A percentile compares a stretch with the other conserved stretches of the same genome.
These are phyloP conservation scores for Phytopythium sindhum DNA, from an alignment of 352 stramenopile genomes.

Conservation along the genomic window DNA sequence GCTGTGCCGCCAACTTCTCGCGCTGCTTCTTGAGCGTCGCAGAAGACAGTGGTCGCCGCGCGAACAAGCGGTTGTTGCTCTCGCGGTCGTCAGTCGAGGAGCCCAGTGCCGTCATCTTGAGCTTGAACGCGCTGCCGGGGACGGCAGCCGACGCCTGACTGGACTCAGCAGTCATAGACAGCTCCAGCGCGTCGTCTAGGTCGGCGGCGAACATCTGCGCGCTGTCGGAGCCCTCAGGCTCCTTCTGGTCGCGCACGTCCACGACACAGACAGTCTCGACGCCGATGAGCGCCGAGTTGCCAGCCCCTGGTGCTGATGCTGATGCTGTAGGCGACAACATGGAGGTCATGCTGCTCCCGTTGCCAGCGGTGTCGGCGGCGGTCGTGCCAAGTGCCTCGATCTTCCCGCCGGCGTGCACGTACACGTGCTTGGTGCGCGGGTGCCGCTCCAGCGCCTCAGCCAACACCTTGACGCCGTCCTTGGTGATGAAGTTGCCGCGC, in stretches of 20 bases:
- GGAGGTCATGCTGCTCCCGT: constrained; percentile 5
- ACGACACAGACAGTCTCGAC: constrained; percentile 95
- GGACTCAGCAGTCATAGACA: not conserved
- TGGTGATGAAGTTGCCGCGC: constrained; percentile 87
- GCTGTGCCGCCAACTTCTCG: constrained; percentile 54
- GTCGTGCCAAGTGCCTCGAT: constrained; percentile 92
- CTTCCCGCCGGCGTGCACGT: constrained; percentile 94
- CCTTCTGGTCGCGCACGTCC: constrained; percentile 88
- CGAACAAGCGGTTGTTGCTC: constrained; percentile 61
- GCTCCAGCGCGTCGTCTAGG: constrained; percentile 11
- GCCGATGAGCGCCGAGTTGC: constrained; percentile 54
- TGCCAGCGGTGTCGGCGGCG: constrained; percentile 11
- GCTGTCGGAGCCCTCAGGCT: constrained; percentile 9
- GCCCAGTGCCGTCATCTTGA: constrained; percentile 45
- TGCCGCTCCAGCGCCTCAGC: constrained; percentile 93
- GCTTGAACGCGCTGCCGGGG: constrained; percentile 42
- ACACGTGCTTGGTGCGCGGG: constrained; percentile 92
- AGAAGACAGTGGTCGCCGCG: constrained; percentile 48
- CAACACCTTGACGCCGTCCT: constrained; percentile 91
- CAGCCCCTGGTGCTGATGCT: constrained; percentile 27
- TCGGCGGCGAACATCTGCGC: constrained; percentile 2
- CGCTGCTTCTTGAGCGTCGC: constrained; percentile 74
- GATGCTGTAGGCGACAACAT: constrained; percentile 38
- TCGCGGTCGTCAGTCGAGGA: constrained; percentile 40
- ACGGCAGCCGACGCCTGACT: constrained; percentile 13